Base-by-base conservation (phyloP, 345 rosid species). In the Leavenworthia alabamica region DNA sequence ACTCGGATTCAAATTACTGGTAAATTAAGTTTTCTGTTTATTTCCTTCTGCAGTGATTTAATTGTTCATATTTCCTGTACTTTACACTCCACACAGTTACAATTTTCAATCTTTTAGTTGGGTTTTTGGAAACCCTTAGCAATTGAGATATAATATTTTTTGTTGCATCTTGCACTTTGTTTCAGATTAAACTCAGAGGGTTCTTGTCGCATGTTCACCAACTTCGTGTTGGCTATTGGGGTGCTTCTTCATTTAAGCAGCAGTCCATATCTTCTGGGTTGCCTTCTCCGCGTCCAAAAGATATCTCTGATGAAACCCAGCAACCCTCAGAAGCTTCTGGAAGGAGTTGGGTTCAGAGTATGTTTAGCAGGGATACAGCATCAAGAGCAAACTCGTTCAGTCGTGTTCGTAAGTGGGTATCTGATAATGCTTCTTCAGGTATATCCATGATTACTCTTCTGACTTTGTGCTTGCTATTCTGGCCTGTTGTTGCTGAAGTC, bases 341-440 rank as follows among this genome's bases (percentile, higher is more conserved):
- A 62, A 84, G 99, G 80, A 93, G 96, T 74, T 93, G 99, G 99
- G 99, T 89, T 45, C 99, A 93, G 73, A 93, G 99, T 75, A 93
- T 93, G 99, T 93, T 93, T 74, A 89, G 94, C 80, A 87, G 90
- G 69, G 99, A 89, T 45, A 76, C 87, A 48, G 62, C 84, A 20
- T 80, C 99, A 57, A 84, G 90, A 70, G 61, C 82, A 2, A 82
- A 77, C 67, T 87, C 97, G 45, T 82, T 85, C 75, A 58, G 79
- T 63, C 95, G 93, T 70, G 86, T 78, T 73, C 90, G 87, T 78
- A 84, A 66, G 71, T 80, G 91, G 91, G 72, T 88, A 64, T 86
- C 97, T 33, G 96, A 89, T 78, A 75, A 73, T 78, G 80, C 86
- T 53, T 67, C 79, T 77, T 74, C 86, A 60, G 93, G 86, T 85